Evolutionary conservation across 177 flowering plant genomes (phyloP), one percentile per base, ranked within the genome.

Genomic region (Vitis hybrid): DNA sequence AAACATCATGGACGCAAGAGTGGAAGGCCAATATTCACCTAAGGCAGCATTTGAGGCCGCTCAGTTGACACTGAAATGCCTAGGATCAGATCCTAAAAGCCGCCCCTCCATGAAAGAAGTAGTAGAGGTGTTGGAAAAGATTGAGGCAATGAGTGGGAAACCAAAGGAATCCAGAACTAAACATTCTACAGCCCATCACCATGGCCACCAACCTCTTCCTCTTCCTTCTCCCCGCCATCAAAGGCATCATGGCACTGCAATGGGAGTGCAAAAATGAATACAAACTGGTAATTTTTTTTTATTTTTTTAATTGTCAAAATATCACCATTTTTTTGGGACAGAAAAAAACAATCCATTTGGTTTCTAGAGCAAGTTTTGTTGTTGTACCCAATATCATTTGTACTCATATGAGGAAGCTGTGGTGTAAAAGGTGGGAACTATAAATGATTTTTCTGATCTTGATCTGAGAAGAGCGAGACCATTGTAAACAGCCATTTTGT

Each of bases 41-140:
- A 88, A 84, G 67, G 86, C 79, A 22, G 86, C 88, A 33, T 59
- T 72, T 1, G 83, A 79, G 62, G 76, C 81, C 14, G 91, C 89
- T 59, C 79, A 80, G 44, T 82, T 89, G 5, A 64, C 86, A 15
- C 68, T 83, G 8, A 83, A 79, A 56, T 90, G 95, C 65, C 80
- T 89, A 19, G 83, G 72, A 52, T 4, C 64, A 10, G 90, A 90
- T 28, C 95, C 87, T 9, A 87, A 67, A 76, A 77, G 59, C 53
- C 87, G 97, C 1, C 93, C 95, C 15, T 64, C 80, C 53, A 92
- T 92, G 97, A 81, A 80, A 66, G 89, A 89, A 71, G 93, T 90
- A 13, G 77, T 90, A 44, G 88, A 84, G 18, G 62, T 72, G 1
- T 78, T 92, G 65, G 87, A 87, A 65, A 68, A 62, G 57, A 81